These are phyloP conservation scores for Fraxinus quadrangulata DNA, from an alignment of 257 asterid genomes.

Conservation along the genomic window DNA sequence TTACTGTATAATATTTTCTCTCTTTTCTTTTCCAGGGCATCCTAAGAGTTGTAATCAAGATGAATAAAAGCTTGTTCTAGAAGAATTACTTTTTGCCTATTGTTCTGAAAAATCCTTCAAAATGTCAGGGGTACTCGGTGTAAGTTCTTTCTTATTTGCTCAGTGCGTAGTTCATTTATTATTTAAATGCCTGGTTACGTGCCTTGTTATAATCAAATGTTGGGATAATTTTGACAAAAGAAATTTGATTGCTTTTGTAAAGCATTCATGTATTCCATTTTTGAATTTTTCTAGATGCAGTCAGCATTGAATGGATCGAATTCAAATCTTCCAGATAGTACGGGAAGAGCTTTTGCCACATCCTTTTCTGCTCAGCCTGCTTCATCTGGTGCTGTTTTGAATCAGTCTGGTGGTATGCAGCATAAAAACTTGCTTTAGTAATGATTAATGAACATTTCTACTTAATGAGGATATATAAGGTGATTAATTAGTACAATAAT, in stretches of 20 bases:
- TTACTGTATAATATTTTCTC: constrained; percentile 18
- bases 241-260: constrained; percentile 9
- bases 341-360: constrained; percentile 63
- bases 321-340: constrained; percentile 66
- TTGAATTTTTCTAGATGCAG: constrained; percentile 42
- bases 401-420: constrained; percentile 62
- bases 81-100: constrained; percentile 38
- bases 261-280: background rate
- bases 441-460: constrained; percentile 18
- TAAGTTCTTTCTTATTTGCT: constrained; percentile 31
- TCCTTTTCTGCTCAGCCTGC: constrained; percentile 78
- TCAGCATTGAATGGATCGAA: constrained; percentile 71
- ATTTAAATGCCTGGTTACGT: constrained; percentile 1
- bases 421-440: constrained; percentile 22
- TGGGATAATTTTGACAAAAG: constrained; percentile 1
- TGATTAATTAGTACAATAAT: background rate
- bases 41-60: constrained; percentile 10
- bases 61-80: constrained; percentile 23
- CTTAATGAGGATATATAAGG: constrained; percentile 9
- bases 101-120: constrained; percentile 32
- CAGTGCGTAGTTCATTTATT: background rate
- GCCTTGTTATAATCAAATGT: background rate
- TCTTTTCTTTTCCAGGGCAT: constrained; percentile 29
- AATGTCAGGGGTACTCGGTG: constrained; percentile 58
- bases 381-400: constrained; percentile 60